Conservation (phyloP, 371 early-diverging fungal genomes). For the Sporodiniella umbellata region DNA sequence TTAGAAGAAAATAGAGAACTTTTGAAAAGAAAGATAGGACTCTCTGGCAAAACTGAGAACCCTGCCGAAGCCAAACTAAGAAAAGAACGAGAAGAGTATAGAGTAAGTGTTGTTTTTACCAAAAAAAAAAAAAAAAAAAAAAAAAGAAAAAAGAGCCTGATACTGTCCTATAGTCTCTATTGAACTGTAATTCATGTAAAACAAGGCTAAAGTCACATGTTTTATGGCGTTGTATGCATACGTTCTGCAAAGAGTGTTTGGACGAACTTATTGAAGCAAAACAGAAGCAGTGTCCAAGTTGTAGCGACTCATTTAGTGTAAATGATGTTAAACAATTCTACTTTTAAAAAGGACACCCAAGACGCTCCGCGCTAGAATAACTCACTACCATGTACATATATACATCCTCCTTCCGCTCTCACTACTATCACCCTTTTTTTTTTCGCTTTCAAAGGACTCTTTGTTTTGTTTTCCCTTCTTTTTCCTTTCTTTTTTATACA, state of each 20-base stretch:
- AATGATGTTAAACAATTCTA: slow-evolving; percentile 91
- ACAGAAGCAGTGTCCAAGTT: slow-evolving; percentile 98
- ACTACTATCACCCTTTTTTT: background rate
- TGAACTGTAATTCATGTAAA: slow-evolving; percentile 89
- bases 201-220: slow-evolving; percentile 81
- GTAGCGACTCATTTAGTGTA: slow-evolving; percentile 87
- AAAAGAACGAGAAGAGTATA: slow-evolving; percentile 37
- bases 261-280: slow-evolving; percentile 85
- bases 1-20: slow-evolving; percentile 56
- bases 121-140: too few relatives aligned
- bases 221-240: slow-evolving; percentile 90
- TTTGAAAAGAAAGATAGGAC: slow-evolving; percentile 45
- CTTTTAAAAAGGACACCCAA: slow-evolving; percentile 47
- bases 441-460: background rate
- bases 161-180: slow-evolving; percentile 51
- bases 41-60: slow-evolving; percentile 31
- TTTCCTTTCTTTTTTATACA: too few relatives aligned
- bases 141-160: background rate
- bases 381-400: slow-evolving; percentile 3
- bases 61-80: slow-evolving; percentile 32
- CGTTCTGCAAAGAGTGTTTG: slow-evolving; percentile 95
- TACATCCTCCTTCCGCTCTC: background rate
- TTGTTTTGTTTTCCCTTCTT: background rate
- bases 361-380: background rate
- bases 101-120: too few relatives aligned